phyloP scores from a whole-genome alignment of 163 green algal species.

The Scenedesmus sp. region DNA sequence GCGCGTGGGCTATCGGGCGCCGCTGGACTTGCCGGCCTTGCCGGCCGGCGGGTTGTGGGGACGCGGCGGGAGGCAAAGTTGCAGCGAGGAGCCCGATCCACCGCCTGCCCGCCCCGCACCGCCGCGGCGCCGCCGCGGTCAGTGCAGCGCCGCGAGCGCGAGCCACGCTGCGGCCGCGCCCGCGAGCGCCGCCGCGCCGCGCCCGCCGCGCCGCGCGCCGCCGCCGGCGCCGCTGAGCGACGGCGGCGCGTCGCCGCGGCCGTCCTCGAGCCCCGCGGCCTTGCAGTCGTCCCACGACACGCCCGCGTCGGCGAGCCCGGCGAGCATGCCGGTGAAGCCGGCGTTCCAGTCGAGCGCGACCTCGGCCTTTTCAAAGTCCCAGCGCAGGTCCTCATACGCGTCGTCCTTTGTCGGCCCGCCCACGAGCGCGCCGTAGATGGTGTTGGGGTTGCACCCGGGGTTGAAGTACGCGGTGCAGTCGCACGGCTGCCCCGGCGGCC shows the following conservation, averaged over 20 bases:
- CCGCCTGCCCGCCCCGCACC: too few species aligned
- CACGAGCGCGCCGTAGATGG: conserved; percentile 57
- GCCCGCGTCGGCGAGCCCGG: background rate
- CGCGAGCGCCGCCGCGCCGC: background rate
- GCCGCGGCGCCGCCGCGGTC: too few species aligned
- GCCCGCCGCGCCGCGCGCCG: background rate
- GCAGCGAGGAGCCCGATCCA: too few species aligned
- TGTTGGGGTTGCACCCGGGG: conserved; percentile 45
- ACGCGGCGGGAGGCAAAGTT: too few species aligned
- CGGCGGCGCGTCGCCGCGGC: background rate
- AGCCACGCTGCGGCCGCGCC: background rate
- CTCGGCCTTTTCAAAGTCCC: conserved; percentile 54
- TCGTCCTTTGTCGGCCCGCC: conserved; percentile 51
- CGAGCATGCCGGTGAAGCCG: conserved; percentile 48
- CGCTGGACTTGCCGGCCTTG: too few species aligned
- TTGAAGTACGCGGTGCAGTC: conserved; percentile 42
- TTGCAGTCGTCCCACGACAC: conserved; percentile 39
- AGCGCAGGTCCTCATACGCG: conserved; percentile 48
- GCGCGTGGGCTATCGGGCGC: too few species aligned
- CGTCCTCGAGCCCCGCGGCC: conserved; percentile 12
- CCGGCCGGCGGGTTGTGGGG: too few species aligned
- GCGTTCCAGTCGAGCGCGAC: conserved; percentile 67
- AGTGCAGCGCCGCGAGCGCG: background rate
- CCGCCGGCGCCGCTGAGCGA: conserved; percentile 20
- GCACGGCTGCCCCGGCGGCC: background rate